phyloP scores from a whole-genome alignment of 306 rosid species.

The Argentina anserina region DNA sequence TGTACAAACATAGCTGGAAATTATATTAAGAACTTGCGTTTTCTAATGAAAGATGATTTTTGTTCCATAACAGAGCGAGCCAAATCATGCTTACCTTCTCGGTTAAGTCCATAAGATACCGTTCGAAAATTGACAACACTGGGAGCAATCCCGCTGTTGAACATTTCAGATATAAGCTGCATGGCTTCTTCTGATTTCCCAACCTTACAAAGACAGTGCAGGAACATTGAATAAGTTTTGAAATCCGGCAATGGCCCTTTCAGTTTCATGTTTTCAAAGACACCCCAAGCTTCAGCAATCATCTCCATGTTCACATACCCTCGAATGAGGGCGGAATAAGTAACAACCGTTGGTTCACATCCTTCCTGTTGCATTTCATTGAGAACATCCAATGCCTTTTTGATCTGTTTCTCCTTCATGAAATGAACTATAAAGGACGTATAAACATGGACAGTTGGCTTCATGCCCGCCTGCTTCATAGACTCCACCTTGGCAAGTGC shows the following conservation, averaged over 20 bases:
- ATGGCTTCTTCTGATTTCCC: slow-evolving; percentile 83
- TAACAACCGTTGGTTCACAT: slow-evolving; percentile 62
- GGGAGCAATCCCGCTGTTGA: slow-evolving; percentile 62
- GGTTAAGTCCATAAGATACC: slow-evolving; percentile 64
- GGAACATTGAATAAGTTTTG: slow-evolving; percentile 67
- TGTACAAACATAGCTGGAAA: no score
- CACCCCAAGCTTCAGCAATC: slow-evolving; percentile 61
- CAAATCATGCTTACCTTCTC: slow-evolving; percentile 74
- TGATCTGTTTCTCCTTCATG: slow-evolving; percentile 54
- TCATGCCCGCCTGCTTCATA: slow-evolving; percentile 58
- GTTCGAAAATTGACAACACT: slow-evolving; percentile 71
- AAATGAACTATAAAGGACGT: slow-evolving; percentile 71
- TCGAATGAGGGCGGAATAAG: slow-evolving; percentile 59
- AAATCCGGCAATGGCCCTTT: slow-evolving; percentile 87
- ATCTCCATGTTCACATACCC: slow-evolving; percentile 72
- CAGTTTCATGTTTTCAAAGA: slow-evolving; percentile 55
- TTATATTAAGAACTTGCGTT: slow-evolving; percentile 50
- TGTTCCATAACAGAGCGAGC: slow-evolving; percentile 58
- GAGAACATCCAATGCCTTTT: slow-evolving; percentile 50
- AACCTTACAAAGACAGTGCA: slow-evolving; percentile 54
- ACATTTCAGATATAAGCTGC: slow-evolving; percentile 62
- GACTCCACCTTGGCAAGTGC: slow-evolving; percentile 62
- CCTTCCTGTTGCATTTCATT: slow-evolving; percentile 62
- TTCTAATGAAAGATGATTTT: slow-evolving; percentile 49
- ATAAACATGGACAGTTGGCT: slow-evolving; percentile 68